Percentiles rank a stretch among this genome's conserved stretches.
phyloP scores from a whole-genome alignment of 1,284 basidiomycete species.

The Phylloporus sp. region DNA sequence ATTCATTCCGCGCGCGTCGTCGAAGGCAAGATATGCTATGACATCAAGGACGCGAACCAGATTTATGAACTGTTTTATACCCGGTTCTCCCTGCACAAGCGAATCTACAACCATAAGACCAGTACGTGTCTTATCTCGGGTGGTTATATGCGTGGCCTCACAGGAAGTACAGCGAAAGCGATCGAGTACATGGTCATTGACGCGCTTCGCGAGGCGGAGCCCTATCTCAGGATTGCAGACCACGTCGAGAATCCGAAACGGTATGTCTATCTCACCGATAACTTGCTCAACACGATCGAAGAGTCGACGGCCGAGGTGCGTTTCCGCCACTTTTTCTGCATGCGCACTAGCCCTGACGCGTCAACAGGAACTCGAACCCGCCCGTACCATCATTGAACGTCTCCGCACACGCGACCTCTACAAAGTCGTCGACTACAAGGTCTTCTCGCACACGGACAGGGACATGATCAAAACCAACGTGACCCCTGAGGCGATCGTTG shows the following conservation, averaged over 20 bases:
- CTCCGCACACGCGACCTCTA: slow-evolving; percentile 69
- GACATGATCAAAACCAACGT: slow-evolving; percentile 46
- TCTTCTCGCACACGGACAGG: slow-evolving; percentile 54
- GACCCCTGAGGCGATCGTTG: slow-evolving; percentile 60
- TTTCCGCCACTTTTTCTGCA: neutral
- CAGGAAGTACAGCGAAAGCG: slow-evolving; percentile 55
- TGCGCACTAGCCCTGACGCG: neutral
- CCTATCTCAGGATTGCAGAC: slow-evolving; percentile 59
- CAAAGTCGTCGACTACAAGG: slow-evolving; percentile 67
- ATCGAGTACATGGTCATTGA: slow-evolving; percentile 84
- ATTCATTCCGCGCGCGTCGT: slow-evolving; percentile 76
- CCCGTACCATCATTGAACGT: slow-evolving; percentile 62
- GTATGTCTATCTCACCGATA: slow-evolving; percentile 69
- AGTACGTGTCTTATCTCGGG: slow-evolving; percentile 43
- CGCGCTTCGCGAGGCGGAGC: slow-evolving; percentile 67
- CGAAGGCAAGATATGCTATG: slow-evolving; percentile 72
- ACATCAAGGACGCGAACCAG: slow-evolving; percentile 77
- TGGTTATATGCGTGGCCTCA: neutral
- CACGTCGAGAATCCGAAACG: slow-evolving; percentile 59
- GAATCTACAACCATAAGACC: slow-evolving; percentile 78
- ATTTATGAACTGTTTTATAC: slow-evolving; percentile 74
- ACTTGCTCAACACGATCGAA: slow-evolving; percentile 64
- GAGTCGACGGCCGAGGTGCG: slow-evolving; percentile 48
- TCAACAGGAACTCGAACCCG: slow-evolving; percentile 56
- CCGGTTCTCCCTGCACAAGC: slow-evolving; percentile 76